Base-by-base conservation (phyloP, 306 rosid species). In the peach (Prunus persica) region DNA sequence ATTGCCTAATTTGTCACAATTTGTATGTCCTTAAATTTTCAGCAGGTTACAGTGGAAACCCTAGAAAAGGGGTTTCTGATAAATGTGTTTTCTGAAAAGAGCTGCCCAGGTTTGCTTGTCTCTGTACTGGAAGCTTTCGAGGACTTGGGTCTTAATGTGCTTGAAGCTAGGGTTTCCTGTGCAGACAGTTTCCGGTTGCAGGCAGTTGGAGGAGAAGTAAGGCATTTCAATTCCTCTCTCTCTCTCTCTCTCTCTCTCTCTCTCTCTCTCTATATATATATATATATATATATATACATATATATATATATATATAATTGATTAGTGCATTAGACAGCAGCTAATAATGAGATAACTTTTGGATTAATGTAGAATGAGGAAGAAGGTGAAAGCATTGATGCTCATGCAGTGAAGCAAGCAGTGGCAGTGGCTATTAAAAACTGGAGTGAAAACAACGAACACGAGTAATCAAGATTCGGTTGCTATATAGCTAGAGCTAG, bases 101-200 rank as follows among this genome's bases (percentile, higher is more conserved):
- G 88, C 67, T 85, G 93, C 74, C 94, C 86, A 51, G 97, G 99
- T 11, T 83, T 95, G 79, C 99, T 92, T 76, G 99, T 90, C 75
- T 86, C 93, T 68, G 81, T 95, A 34, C 75, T 95, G 78, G 97
- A 95, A 76, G 96, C 81, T 76, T 90, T 92, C 47, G 97, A 92
- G 84, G 97, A 88, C 64, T 78, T 92, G 90, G 92, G 97, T 27
- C 97, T 95, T 8, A 84, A 76, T 41, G 97, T 95, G 20, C 80
- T 84, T 51, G 97, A 95, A 89, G 99, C 99, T 89, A 95, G 99
- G 99, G 97, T 89, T 92, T 92, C 99, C 51, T 95, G 99, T 79
- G 82, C 92, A 1, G 91, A 92, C 79, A 90, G 72, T 80, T 95
- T 95, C 72, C 89, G 80, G 47, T 87, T 95, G 76, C 93, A 89